Evolutionary conservation across 441 rosid genomes (phyloP).

Genomic region (Adansonia grandidieri): DNA sequence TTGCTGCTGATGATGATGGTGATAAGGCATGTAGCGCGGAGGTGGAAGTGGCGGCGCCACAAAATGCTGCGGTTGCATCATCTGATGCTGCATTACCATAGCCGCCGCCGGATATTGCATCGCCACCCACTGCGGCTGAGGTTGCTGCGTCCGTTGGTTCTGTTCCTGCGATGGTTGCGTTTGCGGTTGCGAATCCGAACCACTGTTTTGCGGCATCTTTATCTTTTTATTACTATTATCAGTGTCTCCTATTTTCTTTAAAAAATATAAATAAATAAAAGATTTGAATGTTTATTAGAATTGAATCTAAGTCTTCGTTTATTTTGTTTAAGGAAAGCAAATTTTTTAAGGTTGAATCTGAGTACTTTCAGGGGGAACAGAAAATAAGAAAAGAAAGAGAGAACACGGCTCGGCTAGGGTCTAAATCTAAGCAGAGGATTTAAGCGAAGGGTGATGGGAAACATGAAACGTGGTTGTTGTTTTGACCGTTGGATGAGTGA

Average conservation of each 20-base stretch:
- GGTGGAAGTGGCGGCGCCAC: slow-evolving; percentile 52
- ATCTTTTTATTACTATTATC: slow-evolving; percentile 6
- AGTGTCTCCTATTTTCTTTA: background rate
- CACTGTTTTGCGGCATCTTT: slow-evolving; percentile 62
- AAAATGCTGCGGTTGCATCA: slow-evolving; percentile 63
- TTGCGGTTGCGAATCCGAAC: slow-evolving; percentile 53
- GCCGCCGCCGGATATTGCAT: slow-evolving; percentile 79
- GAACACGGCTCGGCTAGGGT: slow-evolving; percentile 44
- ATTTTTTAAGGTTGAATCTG: slow-evolving; percentile 23
- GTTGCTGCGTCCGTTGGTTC: slow-evolving; percentile 40
- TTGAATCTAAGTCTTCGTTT: background rate
- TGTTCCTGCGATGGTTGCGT: slow-evolving; percentile 31
- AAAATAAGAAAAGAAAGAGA: slow-evolving; percentile 8
- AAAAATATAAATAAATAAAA: background rate
- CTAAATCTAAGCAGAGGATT: slow-evolving; percentile 35
- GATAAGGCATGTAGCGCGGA: slow-evolving; percentile 63
- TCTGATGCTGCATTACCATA: slow-evolving; percentile 85
- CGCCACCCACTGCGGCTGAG: slow-evolving; percentile 62
- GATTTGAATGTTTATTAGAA: background rate
- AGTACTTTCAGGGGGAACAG: slow-evolving; percentile 6
- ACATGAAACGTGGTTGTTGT: slow-evolving; percentile 49
- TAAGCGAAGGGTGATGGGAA: slow-evolving; percentile 27
- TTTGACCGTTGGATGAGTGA: slow-evolving; percentile 50
- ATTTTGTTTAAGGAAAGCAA: background rate
- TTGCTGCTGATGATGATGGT: slow-evolving; percentile 41